phyloP scores from a whole-genome alignment of 805 yeast species.

The Myxozyma geophila region DNA sequence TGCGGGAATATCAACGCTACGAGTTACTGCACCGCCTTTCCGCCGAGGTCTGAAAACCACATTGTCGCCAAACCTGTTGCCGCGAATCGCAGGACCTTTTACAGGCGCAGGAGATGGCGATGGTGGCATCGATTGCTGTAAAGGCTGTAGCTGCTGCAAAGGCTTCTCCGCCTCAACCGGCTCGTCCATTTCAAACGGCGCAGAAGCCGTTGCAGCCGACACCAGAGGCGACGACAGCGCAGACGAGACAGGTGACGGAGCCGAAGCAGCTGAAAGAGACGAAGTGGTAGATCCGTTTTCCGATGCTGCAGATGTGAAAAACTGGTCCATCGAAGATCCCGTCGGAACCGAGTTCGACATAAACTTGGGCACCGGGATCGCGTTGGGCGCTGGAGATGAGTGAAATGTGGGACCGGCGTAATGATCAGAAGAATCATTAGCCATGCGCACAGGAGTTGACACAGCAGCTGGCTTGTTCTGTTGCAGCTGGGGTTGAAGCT shows the following conservation, averaged over 20 bases:
- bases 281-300: constrained; percentile 1
- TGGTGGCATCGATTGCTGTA: constrained; percentile 8
- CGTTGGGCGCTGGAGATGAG: constrained; percentile 40
- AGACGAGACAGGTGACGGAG: not conserved
- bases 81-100: constrained; percentile 2
- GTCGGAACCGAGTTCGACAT: constrained; percentile 29
- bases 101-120: constrained; percentile 1
- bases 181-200: constrained; percentile 6
- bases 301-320: constrained; percentile 5
- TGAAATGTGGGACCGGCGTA: constrained; percentile 41
- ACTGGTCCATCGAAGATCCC: constrained; percentile 16
- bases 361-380: constrained; percentile 40
- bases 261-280: constrained; percentile 4
- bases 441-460: constrained; percentile 18
- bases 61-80: constrained; percentile 26
- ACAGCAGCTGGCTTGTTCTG: not conserved
- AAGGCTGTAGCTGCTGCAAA: too few relatives aligned
- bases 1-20: not conserved
- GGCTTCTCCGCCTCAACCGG: not conserved
- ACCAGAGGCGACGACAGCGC: constrained; percentile 4
- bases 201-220: not conserved
- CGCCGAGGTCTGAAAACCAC: constrained; percentile 34
- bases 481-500: not conserved
- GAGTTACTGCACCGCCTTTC: constrained; percentile 6
- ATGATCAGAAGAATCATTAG: constrained; percentile 11